These are phyloP conservation scores for Cystobasidium ongulense DNA, from an alignment of 768 basidiomycete species.

Conservation along the genomic window DNA sequence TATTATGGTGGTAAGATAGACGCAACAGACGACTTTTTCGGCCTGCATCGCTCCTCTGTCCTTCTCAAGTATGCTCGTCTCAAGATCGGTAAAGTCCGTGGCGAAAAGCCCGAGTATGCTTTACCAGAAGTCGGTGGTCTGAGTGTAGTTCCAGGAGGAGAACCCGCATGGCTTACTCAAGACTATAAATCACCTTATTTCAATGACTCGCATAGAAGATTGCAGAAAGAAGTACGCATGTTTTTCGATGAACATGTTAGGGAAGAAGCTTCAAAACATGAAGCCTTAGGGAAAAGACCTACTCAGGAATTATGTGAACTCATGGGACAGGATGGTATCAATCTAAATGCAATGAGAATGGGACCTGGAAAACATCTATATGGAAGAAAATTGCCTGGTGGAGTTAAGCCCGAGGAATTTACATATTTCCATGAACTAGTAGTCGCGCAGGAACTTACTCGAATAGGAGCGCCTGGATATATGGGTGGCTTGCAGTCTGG, in stretches of 20 bases:
- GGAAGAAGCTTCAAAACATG: constrained; percentile 44
- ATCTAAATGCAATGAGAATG: constrained; percentile 80
- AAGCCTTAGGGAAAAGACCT: constrained; percentile 34
- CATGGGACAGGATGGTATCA: constrained; percentile 42
- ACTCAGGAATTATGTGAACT: constrained; percentile 25
- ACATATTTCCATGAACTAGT: constrained; percentile 85
- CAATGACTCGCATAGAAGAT: constrained; percentile 58
- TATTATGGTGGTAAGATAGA: constrained; percentile 47
- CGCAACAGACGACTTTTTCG: constrained; percentile 52
- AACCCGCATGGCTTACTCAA: constrained; percentile 67
- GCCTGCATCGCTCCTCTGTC: constrained; percentile 40
- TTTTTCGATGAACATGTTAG: constrained; percentile 62
- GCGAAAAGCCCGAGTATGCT: constrained; percentile 54
- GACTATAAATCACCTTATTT: constrained; percentile 71
- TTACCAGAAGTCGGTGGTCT: constrained; percentile 54
- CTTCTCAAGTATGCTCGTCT: constrained; percentile 34
- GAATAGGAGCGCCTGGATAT: constrained; percentile 67
- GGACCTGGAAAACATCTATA: constrained; percentile 82
- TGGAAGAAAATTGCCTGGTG: constrained; percentile 64
- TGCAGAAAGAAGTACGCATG: constrained; percentile 58
- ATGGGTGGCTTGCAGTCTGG: constrained; percentile 55
- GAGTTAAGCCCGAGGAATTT: constrained; percentile 68
- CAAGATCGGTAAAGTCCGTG: constrained; percentile 45
- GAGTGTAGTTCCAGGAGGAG: constrained; percentile 72
- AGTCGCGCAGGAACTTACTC: constrained; percentile 64